A percentile compares a stretch with the other conserved stretches of the same genome.
Evolutionary conservation across 495 filamentous ascomycete species (phyloP).

Genomic region (Penicillium egyptiacum): DNA sequence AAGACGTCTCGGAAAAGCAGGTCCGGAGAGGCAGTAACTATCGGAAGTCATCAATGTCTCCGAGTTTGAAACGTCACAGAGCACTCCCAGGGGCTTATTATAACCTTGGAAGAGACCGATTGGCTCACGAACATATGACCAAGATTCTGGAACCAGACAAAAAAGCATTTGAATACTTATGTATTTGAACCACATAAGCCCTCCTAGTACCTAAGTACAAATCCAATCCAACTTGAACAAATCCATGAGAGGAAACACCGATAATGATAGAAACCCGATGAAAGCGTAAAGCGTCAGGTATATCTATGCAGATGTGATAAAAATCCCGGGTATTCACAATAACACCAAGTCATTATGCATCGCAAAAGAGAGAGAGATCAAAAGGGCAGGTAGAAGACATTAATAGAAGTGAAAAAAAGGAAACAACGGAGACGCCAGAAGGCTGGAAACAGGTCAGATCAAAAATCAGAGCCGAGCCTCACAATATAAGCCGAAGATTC

Average conservation of each 20-base stretch:
- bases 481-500: neutral
- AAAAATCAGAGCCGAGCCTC: neutral
- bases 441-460: neutral
- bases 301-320: slow-evolving; percentile 8
- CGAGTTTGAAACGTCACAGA: too few relatives aligned
- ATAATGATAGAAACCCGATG: slow-evolving; percentile 1
- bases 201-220: neutral
- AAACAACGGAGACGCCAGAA: neutral
- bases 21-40: too few relatives aligned
- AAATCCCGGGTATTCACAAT: slow-evolving; percentile 13
- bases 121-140: too few relatives aligned
- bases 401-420: neutral
- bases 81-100: too few relatives aligned
- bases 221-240: neutral
- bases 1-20: too few relatives aligned
- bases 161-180: too few relatives aligned
- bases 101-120: too few relatives aligned
- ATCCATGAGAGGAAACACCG: slow-evolving; percentile 1
- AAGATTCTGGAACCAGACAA: neutral
- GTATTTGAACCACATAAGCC: neutral
- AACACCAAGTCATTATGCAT: slow-evolving; percentile 14
- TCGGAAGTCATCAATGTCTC: too few relatives aligned
- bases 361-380: neutral
- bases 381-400: slow-evolving; percentile 1
- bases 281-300: slow-evolving; percentile 6